Percentiles rank a stretch among this genome's conserved stretches.
Conservation (phyloP, 257 asterid species). For the Nicotiana otophora region DNA sequence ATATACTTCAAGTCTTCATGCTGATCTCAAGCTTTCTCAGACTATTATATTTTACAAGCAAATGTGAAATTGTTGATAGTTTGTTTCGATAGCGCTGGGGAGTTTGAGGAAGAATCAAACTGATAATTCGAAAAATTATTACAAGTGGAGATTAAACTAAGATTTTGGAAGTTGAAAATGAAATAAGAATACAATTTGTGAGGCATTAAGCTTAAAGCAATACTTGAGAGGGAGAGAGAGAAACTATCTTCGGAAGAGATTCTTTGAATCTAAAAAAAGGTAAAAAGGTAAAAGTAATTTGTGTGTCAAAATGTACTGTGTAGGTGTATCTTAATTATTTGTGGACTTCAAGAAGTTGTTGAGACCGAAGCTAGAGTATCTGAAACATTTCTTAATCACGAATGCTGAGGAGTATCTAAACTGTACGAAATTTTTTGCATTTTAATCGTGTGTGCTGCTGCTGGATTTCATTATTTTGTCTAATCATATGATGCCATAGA, state of each 20-base stretch:
- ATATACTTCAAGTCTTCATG: not conserved
- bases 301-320: not conserved
- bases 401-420: not conserved
- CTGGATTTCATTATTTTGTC: not conserved
- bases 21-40: not conserved
- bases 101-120: not conserved
- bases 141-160: not conserved
- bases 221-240: not conserved
- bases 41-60: not conserved
- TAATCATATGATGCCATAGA: not conserved
- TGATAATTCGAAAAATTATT: not conserved
- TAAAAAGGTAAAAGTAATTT: not conserved
- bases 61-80: not conserved
- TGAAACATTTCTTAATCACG: not conserved
- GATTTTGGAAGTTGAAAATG: not conserved
- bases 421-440: not conserved
- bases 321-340: not conserved
- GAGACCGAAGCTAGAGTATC: not conserved
- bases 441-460: not conserved
- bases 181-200: not conserved
- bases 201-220: not conserved
- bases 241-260: not conserved
- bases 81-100: not conserved
- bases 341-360: not conserved
- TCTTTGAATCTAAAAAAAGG: not conserved